Evolutionary conservation across 164 flowering plant species (phyloP).

Genomic region (Berberis vulgaris): DNA sequence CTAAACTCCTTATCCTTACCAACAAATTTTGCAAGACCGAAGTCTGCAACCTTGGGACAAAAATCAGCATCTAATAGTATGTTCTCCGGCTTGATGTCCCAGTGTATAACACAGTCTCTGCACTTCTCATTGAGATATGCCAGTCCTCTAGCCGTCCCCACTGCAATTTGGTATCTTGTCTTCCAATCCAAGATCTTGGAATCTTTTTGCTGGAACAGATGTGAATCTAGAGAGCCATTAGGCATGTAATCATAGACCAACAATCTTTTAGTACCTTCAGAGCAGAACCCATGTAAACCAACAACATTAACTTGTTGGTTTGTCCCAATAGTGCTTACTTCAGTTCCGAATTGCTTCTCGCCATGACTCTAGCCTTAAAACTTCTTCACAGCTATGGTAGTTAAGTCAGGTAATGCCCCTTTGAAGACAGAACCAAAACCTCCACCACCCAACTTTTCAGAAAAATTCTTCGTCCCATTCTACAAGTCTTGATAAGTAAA

Average conservation of each 20-base stretch:
- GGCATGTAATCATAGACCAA: conserved; percentile 58
- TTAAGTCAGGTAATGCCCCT: conserved; percentile 32
- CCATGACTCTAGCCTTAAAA: conserved; percentile 34
- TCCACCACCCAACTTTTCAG: conserved; percentile 46
- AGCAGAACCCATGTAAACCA: conserved; percentile 49
- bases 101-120: conserved; percentile 33
- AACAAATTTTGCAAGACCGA: conserved; percentile 34
- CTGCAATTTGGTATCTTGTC: conserved; percentile 24
- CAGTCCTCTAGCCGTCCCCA: conserved; percentile 31
- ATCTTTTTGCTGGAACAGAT: conserved; percentile 21
- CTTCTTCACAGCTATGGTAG: conserved; percentile 46
- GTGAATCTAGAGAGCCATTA: conserved; percentile 34
- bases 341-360: conserved; percentile 50
- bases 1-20: conserved; percentile 30
- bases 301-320: conserved; percentile 55
- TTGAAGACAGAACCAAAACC: conserved; percentile 61
- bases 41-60: conserved; percentile 34
- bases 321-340: conserved; percentile 64
- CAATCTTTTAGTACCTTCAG: conserved; percentile 31
- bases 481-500: too few species aligned
- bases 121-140: conserved; percentile 32
- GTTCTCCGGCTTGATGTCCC: conserved; percentile 37
- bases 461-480: conserved; percentile 39
- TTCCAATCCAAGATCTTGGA: conserved; percentile 20
- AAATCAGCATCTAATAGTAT: conserved; percentile 28